These are phyloP conservation scores for Rhizopus arrhizus DNA, from an alignment of 371 early-diverging fungal species.

Conservation along the genomic window DNA sequence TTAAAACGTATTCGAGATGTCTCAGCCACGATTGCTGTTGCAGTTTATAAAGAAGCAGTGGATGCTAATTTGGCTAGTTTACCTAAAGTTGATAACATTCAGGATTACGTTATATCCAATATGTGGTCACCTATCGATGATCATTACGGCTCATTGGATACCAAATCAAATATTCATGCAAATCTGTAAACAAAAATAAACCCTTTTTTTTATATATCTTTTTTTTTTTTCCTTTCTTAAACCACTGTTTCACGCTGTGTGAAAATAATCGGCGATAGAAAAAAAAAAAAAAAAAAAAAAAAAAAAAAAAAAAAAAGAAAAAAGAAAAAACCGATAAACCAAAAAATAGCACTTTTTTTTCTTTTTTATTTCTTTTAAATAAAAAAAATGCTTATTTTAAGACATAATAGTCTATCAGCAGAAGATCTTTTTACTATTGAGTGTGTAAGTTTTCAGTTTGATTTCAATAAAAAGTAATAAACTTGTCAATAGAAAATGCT, in stretches of 20 bases:
- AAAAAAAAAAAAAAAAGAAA: conserved; percentile 5
- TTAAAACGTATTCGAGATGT: conserved; percentile 84
- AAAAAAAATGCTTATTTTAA: conserved; percentile 25
- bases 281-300: neutral
- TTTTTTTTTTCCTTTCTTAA: neutral
- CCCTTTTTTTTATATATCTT: too few species aligned
- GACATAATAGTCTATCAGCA: conserved; percentile 25
- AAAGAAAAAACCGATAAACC: neutral
- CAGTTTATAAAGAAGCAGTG: conserved; percentile 68
- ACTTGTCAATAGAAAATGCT: conserved; percentile 30
- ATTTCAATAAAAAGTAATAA: neutral
- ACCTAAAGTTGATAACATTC: conserved; percentile 5
- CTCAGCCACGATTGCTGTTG: conserved; percentile 75
- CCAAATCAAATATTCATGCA: neutral
- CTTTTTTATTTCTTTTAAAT: neutral
- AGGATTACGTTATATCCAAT: conserved; percentile 22
- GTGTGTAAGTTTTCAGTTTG: conserved; percentile 15
- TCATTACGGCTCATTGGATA: conserved; percentile 10
- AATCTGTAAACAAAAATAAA: neutral
- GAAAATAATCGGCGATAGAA: neutral
- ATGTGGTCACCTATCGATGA: conserved; percentile 28
- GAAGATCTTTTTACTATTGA: conserved; percentile 31
- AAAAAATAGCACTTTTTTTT: neutral
- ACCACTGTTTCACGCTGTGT: neutral
- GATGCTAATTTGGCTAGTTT: conserved; percentile 52